Evolutionary conservation across 2,329 filamentous ascomycete genomes (phyloP).

Genomic region (Curvularia lunata): DNA sequence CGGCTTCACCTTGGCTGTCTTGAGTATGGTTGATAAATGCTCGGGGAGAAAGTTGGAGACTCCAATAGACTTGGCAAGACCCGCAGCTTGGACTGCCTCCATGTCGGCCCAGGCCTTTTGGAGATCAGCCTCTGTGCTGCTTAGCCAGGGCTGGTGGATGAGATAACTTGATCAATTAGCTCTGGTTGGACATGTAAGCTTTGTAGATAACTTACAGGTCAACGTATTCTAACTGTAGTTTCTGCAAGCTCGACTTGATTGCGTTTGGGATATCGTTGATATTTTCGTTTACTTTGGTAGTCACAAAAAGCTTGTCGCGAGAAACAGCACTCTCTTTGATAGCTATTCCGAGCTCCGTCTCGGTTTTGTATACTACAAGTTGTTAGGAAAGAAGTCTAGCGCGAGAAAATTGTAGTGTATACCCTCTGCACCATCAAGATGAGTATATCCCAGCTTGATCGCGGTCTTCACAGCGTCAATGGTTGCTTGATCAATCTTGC

Average conservation of each 20-base stretch:
- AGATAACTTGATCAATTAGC: conserved; percentile 56
- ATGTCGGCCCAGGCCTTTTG: conserved; percentile 66
- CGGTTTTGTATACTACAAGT: conserved; percentile 57
- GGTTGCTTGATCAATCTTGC: conserved; percentile 62
- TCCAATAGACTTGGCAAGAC: conserved; percentile 66
- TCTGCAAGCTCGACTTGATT: conserved; percentile 63
- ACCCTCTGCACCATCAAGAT: conserved; percentile 78
- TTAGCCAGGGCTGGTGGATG: conserved; percentile 67
- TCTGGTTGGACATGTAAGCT: neutral
- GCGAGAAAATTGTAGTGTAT: conserved; percentile 13
- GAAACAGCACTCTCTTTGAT: conserved; percentile 55
- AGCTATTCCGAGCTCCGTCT: conserved; percentile 56
- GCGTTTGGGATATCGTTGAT: conserved; percentile 63
- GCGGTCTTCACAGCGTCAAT: conserved; percentile 66
- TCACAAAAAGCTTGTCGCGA: conserved; percentile 57
- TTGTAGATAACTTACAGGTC: conserved; percentile 58
- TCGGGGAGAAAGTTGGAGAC: conserved; percentile 64
- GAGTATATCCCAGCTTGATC: conserved; percentile 71
- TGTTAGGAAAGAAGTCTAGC: neutral
- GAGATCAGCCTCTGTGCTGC: conserved; percentile 59
- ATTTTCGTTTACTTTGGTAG: conserved; percentile 63
- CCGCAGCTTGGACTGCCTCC: conserved; percentile 63
- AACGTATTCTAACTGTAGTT: conserved; percentile 66
- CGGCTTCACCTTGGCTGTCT: conserved; percentile 61
- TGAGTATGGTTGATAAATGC: conserved; percentile 62